Percentiles rank a stretch among this genome's conserved stretches.
phyloP scores from a whole-genome alignment of 2,329 filamentous ascomycete genomes.

The Penicillium sp. region DNA sequence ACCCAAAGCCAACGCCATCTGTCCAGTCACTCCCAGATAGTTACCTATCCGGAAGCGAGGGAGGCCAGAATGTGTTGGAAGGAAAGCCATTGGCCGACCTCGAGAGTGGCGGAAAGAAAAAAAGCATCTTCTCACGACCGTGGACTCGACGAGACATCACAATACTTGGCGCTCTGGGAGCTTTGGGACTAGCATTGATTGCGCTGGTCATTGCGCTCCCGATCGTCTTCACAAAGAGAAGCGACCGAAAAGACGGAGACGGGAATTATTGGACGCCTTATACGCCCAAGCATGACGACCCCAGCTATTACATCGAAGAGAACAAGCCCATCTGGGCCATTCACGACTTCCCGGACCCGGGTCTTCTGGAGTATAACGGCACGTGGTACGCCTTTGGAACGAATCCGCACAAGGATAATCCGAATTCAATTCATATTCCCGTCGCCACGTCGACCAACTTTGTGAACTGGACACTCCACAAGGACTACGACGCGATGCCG shows the following conservation, averaged over 20 bases:
- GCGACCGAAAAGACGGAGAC: not conserved
- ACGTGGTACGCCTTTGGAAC: constrained; percentile 36
- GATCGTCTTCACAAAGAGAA: constrained; percentile 11
- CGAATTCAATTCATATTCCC: constrained; percentile 45
- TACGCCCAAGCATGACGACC: constrained; percentile 8
- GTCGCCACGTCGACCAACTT: constrained; percentile 50
- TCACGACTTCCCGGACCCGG: constrained; percentile 32
- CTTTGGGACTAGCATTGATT: constrained; percentile 14
- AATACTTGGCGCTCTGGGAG: constrained; percentile 5
- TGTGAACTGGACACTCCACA: constrained; percentile 43
- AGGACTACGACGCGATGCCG: constrained; percentile 51
- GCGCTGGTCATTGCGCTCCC: constrained; percentile 22
- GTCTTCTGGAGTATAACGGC: constrained; percentile 28
- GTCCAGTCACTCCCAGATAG: constrained; percentile 1
- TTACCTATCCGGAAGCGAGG: constrained; percentile 2
- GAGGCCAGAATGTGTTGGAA: not conserved
- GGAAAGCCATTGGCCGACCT: not conserved
- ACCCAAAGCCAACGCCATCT: not conserved
- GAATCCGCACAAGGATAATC: constrained; percentile 18
- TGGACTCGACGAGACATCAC: constrained; percentile 14
- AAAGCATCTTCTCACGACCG: constrained; percentile 9
- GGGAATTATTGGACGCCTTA: constrained; percentile 4
- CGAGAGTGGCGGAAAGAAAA: constrained; percentile 3
- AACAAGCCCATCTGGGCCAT: constrained; percentile 21
- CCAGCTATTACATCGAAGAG: constrained; percentile 16